Conservation (phyloP, 2,329 filamentous ascomycete genomes). For the Hymenoscyphus infarciens region DNA sequence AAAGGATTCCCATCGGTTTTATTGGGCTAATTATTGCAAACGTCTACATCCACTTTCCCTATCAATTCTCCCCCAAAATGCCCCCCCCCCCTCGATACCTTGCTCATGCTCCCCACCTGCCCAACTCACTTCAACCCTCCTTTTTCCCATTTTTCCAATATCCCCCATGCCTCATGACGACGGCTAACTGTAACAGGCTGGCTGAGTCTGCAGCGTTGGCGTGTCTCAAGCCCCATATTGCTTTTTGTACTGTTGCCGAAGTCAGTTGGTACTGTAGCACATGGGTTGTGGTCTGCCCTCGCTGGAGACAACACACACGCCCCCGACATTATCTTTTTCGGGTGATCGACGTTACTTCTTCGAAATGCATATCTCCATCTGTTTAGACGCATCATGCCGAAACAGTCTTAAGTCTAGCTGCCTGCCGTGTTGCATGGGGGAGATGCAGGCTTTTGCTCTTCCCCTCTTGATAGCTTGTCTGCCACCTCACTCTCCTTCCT, state of each 20-base stretch:
- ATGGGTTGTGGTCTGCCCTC: conserved; percentile 31
- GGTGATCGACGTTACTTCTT: conserved; percentile 37
- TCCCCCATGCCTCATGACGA: conserved; percentile 27
- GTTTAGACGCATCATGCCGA: conserved; percentile 36
- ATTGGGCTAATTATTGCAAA: conserved; percentile 23
- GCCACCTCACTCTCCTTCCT: conserved; percentile 35
- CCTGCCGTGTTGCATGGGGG: conserved; percentile 34
- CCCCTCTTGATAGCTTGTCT: conserved; percentile 28
- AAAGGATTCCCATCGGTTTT: background rate
- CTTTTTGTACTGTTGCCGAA: conserved; percentile 27
- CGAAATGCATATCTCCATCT: conserved; percentile 27
- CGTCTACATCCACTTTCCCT: conserved; percentile 11
- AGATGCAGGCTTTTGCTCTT: conserved; percentile 26
- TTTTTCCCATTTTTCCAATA: conserved; percentile 15
- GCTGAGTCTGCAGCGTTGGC: conserved; percentile 32
- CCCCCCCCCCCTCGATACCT: conserved; percentile 23
- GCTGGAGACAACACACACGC: conserved; percentile 35
- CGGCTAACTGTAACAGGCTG: conserved; percentile 28
- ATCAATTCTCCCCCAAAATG: conserved; percentile 22
- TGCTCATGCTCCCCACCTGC: conserved; percentile 20
- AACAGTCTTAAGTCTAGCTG: conserved; percentile 33
- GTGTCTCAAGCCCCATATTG: conserved; percentile 30
- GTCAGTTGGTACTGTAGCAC: conserved; percentile 31
- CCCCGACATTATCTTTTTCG: conserved; percentile 27
- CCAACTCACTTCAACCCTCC: conserved; percentile 25